Base-by-base conservation (phyloP, 2,329 filamentous ascomycete genomes). In the Chaetomium strumarium region DNA sequence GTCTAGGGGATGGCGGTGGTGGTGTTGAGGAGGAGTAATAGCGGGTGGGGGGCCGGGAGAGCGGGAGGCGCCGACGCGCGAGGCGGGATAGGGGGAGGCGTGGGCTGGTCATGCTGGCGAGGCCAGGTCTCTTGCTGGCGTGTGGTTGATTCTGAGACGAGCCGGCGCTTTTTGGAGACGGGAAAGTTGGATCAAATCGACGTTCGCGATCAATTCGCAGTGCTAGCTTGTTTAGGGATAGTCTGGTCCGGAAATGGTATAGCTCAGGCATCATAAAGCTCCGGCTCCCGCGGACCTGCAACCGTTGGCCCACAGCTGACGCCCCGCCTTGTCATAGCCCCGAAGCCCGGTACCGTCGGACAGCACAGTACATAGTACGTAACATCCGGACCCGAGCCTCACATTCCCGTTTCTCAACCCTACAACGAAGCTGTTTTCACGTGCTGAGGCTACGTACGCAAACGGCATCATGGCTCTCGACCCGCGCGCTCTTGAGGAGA, bases 401-500 rank as follows among this genome's bases (percentile, higher is more conserved):
- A 19, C 19, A 7, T 29, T n/a, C 19, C 43, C 13, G 14, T 29
- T 34, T 43, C 33, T 36, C 51, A n/a, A 34, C 5, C 44, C 41
- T 7, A 43, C 8, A 33, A 13, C 19, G 20, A 37, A 46, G 31
- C 14, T 34, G 10, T 8, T 13, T 8, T 16, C 34, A 37, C 19
- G 7, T 29, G 36, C n/a, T 30, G 38, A 24, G 24, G 4, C 24
- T 24, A 24, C 24, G 24, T 24, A 24, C 24, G 24, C 29, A 17
- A 17, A 44, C 43, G 36, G 46, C 54, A 60, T 20, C 36, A 64
- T 64, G 62, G 58, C 62, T 51, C 56, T 60, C 33, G 62, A 64
- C 43, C 62, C 62, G 5, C 61, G 60, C 44, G 55, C 57, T 20
- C 60, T 64, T 10, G 52, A 62, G n/a, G 58, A 61, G 55, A 62